Base-by-base conservation (phyloP, 2,329 filamentous ascomycete species). In the Colletotrichum graminicola region DNA sequence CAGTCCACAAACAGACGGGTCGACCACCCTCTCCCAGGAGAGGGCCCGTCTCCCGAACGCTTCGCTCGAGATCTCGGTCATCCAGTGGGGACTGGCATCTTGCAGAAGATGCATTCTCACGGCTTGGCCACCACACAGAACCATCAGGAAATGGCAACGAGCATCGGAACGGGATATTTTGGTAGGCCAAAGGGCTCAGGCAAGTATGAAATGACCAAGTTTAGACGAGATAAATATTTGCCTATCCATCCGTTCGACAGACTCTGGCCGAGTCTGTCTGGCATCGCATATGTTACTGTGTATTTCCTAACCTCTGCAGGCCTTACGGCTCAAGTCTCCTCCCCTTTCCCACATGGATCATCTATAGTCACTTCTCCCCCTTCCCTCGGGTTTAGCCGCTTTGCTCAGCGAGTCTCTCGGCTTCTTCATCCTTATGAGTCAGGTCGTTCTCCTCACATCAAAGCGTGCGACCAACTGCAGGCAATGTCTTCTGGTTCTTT, bases 191-290 rank as follows among this genome's bases (percentile, higher is more conserved):
- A 51, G 16, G n/a, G 52, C 60, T 14, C 14, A 29, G n/a, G 18
- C 26, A 14, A 51, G 12, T 29, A 39, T 36, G 26, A 10, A 34
- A 41, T 23, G 45, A 34, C 34, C 47, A 43, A 21, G 29, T 45
- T 54, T 67, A 62, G 57, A 68, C 59, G 43, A 63, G 57, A 67
- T 26, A 52, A 63, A 49, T 62, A 56, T 59, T 68, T 59, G 65
- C 64, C 26, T 67, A 54, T 68, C 56, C 64, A 67, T 63, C 57
- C 55, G 47, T 49, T 61, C 57, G 49, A 59, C 64, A 36, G 39
- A 41, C 34, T 41, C 43, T 54, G 52, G 52, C 39, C 34, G 59
- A 43, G 57, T 57, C 52, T 63, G 57, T 52, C 29, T 63, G 57
- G 56, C 64, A 43, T 59, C 57, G 45, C 43, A 63, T 29, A 62